These are phyloP conservation scores for Cystobasidium pallidum DNA, from an alignment of 1,284 basidiomycete genomes.

Conservation along the genomic window DNA sequence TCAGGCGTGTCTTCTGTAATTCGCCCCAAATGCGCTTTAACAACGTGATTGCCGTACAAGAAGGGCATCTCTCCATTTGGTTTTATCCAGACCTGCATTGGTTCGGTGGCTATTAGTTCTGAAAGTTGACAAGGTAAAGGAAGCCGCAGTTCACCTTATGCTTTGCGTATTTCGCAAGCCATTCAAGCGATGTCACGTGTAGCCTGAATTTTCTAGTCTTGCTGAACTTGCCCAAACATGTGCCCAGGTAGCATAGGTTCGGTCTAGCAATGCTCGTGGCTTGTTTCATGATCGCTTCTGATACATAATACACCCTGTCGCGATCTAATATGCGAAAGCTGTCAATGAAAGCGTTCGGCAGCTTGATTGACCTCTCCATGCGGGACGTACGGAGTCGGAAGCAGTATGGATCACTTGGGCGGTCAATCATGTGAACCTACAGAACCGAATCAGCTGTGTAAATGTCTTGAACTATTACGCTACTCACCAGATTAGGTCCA, in stretches of 20 bases:
- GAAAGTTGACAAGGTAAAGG: too few species aligned
- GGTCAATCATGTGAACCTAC: slow-evolving; percentile 69
- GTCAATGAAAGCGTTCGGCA: slow-evolving; percentile 58
- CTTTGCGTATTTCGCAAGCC: slow-evolving; percentile 94
- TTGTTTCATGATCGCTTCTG: slow-evolving; percentile 88
- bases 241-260: slow-evolving; percentile 90
- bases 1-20: slow-evolving; percentile 99
- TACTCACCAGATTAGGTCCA: slow-evolving; percentile 80
- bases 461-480: neutral
- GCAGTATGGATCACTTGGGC: slow-evolving; percentile 82
- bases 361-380: neutral
- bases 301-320: slow-evolving; percentile 81
- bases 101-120: too few species aligned
- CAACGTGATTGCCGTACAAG: slow-evolving; percentile 96
- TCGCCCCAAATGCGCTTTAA: slow-evolving; percentile 97
- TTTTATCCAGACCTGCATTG: slow-evolving; percentile 93
- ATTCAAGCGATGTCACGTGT: slow-evolving; percentile 90
- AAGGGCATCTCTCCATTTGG: slow-evolving; percentile 99
- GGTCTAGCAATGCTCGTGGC: slow-evolving; percentile 89
- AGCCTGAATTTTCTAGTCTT: slow-evolving; percentile 98
- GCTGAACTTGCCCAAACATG: slow-evolving; percentile 97
- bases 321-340: slow-evolving; percentile 41
- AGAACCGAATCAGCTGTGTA: slow-evolving; percentile 38
- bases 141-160: slow-evolving; percentile 78
- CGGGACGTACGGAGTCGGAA: slow-evolving; percentile 69